Evolutionary conservation across 176 grass and related monocot genomes (phyloP).

Genomic region (Aegilops speltoides): DNA sequence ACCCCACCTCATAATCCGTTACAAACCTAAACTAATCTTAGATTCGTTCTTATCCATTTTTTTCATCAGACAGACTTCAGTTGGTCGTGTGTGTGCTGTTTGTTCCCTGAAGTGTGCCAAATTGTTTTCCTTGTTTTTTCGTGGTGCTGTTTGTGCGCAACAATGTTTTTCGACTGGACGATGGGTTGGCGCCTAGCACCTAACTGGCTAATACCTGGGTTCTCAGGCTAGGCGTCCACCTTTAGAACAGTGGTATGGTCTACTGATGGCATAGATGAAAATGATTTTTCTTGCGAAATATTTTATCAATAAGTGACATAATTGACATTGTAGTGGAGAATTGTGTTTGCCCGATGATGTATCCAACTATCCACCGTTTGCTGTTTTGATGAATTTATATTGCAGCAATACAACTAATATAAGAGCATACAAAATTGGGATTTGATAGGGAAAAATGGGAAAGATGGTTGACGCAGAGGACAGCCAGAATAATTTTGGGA

Average conservation of each 20-base stretch:
- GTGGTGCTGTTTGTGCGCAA: not conserved
- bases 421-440: constrained; percentile 52
- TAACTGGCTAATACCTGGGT: not conserved
- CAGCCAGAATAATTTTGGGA: constrained; percentile 36
- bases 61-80: not conserved
- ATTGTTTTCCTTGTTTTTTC: not conserved
- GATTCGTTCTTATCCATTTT: not conserved
- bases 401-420: constrained; percentile 44
- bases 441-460: constrained; percentile 77
- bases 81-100: not conserved
- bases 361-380: not conserved
- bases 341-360: not conserved
- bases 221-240: not conserved
- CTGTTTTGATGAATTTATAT: constrained; percentile 20
- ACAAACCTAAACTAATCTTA: not conserved
- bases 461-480: constrained; percentile 79
- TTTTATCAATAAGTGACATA: not conserved
- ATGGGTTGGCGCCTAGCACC: not conserved
- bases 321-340: not conserved
- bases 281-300: not conserved
- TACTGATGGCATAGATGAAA: not conserved
- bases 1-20: not conserved
- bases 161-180: not conserved
- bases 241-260: not conserved
- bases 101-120: not conserved